Conservation (phyloP, 176 grass and related monocot species). For the Ananas comosus region DNA sequence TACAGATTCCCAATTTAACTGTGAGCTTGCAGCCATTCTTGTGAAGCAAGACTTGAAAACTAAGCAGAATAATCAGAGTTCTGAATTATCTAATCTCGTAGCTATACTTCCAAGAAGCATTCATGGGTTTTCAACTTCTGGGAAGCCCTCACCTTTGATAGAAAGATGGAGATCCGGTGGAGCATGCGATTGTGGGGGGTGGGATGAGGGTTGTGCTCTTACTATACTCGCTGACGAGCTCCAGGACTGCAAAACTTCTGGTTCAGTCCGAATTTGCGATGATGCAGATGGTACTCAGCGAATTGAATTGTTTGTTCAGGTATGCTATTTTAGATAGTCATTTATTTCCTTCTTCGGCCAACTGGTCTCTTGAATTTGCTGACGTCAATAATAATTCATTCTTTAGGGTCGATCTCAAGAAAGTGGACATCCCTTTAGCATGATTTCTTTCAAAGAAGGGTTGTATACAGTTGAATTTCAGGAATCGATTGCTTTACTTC, state of each 20-base stretch:
- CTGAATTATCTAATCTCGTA: constrained; percentile 23
- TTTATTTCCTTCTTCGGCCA: background rate
- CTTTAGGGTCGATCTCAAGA: constrained; percentile 42
- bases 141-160: constrained; percentile 54
- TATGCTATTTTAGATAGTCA: constrained; percentile 6
- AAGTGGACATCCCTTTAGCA: constrained; percentile 42
- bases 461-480: constrained; percentile 59
- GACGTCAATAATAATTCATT: background rate
- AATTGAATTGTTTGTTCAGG: constrained; percentile 68
- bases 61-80: constrained; percentile 23
- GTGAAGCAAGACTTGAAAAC: constrained; percentile 25
- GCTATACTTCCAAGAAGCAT: constrained; percentile 67
- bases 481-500: constrained; percentile 54
- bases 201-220: constrained; percentile 88
- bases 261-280: constrained; percentile 21
- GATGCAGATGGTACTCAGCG: constrained; percentile 33
- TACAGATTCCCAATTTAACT: constrained; percentile 32
- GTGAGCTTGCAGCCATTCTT: constrained; percentile 68
- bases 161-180: constrained; percentile 84
- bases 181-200: constrained; percentile 87
- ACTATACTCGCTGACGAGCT: constrained; percentile 37
- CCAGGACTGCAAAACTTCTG: constrained; percentile 10
- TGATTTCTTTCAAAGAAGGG: constrained; percentile 81
- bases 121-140: constrained; percentile 48
- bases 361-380: background rate